These are phyloP conservation scores for Sarocladiaceae sp. DNA, from an alignment of 2,329 filamentous ascomycete species.

Conservation along the genomic window DNA sequence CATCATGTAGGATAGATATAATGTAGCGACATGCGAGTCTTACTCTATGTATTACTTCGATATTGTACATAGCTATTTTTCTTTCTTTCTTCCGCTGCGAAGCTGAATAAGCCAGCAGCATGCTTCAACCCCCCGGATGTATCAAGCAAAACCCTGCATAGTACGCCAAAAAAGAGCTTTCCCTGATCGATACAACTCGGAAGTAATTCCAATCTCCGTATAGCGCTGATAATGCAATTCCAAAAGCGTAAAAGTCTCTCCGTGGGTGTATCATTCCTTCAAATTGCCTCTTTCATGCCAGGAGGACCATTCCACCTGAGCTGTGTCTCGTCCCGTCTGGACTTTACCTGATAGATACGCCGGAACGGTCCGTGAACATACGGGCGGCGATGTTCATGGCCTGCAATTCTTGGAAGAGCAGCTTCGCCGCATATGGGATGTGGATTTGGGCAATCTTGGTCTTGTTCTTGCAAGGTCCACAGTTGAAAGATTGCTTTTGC, in stretches of 20 bases:
- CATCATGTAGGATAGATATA: background rate
- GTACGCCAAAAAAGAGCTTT: background rate
- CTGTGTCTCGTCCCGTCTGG: too few relatives aligned
- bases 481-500: constrained; percentile 94
- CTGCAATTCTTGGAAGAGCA: constrained; percentile 96
- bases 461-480: constrained; percentile 97
- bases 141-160: constrained; percentile 2
- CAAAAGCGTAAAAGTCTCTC: background rate
- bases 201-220: constrained; percentile 7
- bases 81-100: constrained; percentile 5
- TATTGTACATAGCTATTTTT: constrained; percentile 6
- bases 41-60: constrained; percentile 6
- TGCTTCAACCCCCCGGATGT: background rate
- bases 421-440: constrained; percentile 95
- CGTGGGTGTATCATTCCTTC: background rate
- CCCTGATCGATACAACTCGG: background rate
- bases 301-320: too few relatives aligned
- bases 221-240: constrained; percentile 7
- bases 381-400: constrained; percentile 98
- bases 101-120: background rate
- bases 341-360: constrained; percentile 65
- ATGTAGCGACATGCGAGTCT: background rate
- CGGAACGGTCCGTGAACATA: constrained; percentile 89
- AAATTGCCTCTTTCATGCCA: too few relatives aligned
- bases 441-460: constrained; percentile 97